Conservation (phyloP, 1,139 yeast genomes). For the Zygoascus sp. region DNA sequence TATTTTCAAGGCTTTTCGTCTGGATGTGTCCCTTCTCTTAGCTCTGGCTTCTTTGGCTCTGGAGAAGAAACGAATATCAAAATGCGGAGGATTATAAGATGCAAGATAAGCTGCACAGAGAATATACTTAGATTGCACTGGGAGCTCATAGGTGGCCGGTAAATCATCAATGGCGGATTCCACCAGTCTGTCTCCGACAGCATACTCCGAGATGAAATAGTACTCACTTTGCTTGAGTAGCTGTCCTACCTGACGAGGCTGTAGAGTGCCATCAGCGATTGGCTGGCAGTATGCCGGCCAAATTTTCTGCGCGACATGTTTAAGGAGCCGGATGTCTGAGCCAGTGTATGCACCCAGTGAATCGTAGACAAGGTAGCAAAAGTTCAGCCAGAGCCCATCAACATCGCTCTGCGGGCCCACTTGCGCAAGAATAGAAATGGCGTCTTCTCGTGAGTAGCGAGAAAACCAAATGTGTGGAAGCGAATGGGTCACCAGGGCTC, state of each 20-base stretch:
- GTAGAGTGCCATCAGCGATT: slow-evolving; percentile 35
- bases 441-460: slow-evolving; percentile 44
- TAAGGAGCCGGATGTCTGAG: slow-evolving; percentile 44
- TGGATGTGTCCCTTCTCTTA: slow-evolving; percentile 41
- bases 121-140: slow-evolving; percentile 54
- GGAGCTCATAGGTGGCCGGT: slow-evolving; percentile 33
- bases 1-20: slow-evolving; percentile 44
- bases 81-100: slow-evolving; percentile 56
- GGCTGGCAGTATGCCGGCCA: slow-evolving; percentile 53
- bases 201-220: slow-evolving; percentile 42
- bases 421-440: slow-evolving; percentile 37
- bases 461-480: slow-evolving; percentile 50
- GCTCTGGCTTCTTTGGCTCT: slow-evolving; percentile 49
- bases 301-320: slow-evolving; percentile 41
- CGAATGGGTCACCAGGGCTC: slow-evolving; percentile 41
- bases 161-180: neutral
- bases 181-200: slow-evolving; percentile 29
- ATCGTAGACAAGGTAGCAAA: slow-evolving; percentile 42
- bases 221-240: slow-evolving; percentile 44
- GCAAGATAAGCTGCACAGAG: slow-evolving; percentile 69
- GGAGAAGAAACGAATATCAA: slow-evolving; percentile 59
- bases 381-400: slow-evolving; percentile 9
- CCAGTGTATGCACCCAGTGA: slow-evolving; percentile 52
- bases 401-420: neutral
- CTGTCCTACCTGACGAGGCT: slow-evolving; percentile 42